A percentile compares a stretch with the other conserved stretches of the same genome.
These are phyloP conservation scores for Saturnispora ahearnii DNA, from an alignment of 805 yeast species.

Conservation along the genomic window DNA sequence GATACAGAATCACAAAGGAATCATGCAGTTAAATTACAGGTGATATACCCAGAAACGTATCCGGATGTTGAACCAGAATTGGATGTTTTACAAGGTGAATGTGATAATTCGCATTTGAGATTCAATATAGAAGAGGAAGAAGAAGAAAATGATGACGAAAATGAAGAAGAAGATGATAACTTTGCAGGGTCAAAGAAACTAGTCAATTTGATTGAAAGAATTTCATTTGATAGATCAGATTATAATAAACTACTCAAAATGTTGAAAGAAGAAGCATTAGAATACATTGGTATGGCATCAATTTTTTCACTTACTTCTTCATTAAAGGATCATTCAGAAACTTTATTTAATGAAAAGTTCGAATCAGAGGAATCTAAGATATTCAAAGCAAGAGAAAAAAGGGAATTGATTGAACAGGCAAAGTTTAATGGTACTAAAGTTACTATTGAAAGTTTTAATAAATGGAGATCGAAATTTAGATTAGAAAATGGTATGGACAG, in stretches of 20 bases:
- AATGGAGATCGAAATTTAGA: constrained; percentile 69
- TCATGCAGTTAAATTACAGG: constrained; percentile 49
- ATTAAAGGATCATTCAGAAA: constrained; percentile 76
- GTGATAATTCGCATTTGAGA: constrained; percentile 15
- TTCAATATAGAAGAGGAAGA: constrained; percentile 24
- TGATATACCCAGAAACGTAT: constrained; percentile 66
- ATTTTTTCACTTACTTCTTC: constrained; percentile 70
- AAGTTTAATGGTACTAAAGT: constrained; percentile 90
- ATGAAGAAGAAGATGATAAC: constrained; percentile 36
- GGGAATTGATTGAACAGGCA: constrained; percentile 77
- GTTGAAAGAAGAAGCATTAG: constrained; percentile 54
- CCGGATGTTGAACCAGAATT: constrained; percentile 74
- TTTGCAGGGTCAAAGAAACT: constrained; percentile 32
- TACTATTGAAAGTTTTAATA: constrained; percentile 60
- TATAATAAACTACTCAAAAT: constrained; percentile 31
- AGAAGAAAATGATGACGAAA: constrained; percentile 37
- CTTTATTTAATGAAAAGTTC: constrained; percentile 50
- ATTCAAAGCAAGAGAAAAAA: constrained; percentile 49
- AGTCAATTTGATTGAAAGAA: constrained; percentile 46
- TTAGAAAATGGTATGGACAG: constrained; percentile 63
- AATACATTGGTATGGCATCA: constrained; percentile 86
- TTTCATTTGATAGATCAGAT: constrained; percentile 47
- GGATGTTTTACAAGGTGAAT: constrained; percentile 22
- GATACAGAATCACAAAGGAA: constrained; percentile 58
- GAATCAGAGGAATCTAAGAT: constrained; percentile 43